A percentile compares a stretch with the other conserved stretches of the same genome.
These are phyloP conservation scores for Oxyria digyna DNA, from an alignment of 148 eudicot genomes.

Conservation along the genomic window DNA sequence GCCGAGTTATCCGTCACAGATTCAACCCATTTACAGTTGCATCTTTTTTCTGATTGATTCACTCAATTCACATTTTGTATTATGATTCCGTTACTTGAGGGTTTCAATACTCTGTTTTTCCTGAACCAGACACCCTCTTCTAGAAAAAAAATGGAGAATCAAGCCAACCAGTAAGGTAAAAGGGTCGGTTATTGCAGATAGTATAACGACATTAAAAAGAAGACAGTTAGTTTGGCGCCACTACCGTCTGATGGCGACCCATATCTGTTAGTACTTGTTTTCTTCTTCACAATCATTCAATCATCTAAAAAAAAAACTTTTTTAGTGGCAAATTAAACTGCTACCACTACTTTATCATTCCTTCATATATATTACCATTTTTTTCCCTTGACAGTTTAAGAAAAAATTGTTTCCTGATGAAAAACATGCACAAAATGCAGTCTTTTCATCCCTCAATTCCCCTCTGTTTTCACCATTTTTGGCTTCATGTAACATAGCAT, in stretches of 20 bases:
- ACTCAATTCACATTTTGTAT: neutral
- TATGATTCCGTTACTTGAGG: neutral
- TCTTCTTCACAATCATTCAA: constrained; percentile 3
- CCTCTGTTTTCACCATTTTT: neutral
- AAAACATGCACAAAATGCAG: neutral
- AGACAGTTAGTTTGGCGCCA: constrained; percentile 9
- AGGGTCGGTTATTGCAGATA: neutral
- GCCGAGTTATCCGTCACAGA: neutral
- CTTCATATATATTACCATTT: neutral
- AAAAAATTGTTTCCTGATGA: neutral
- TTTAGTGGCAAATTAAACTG: neutral
- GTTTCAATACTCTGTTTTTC: neutral
- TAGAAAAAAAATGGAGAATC: neutral
- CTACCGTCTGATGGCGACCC: constrained; percentile 1
- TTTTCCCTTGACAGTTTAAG: neutral
- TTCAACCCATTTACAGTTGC: neutral
- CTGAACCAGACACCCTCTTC: neutral
- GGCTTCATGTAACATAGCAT: constrained; percentile 5
- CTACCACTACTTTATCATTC: constrained; percentile 2
- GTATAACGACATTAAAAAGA: neutral
- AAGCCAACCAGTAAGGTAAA: neutral
- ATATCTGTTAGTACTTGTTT: constrained; percentile 2
- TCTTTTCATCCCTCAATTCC: neutral
- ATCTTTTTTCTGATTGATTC: neutral
- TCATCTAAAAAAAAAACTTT: neutral